Percentiles rank a stretch among this genome's conserved stretches.
Conservation (phyloP, 495 filamentous ascomycete species). For the Tuber brumale region DNA sequence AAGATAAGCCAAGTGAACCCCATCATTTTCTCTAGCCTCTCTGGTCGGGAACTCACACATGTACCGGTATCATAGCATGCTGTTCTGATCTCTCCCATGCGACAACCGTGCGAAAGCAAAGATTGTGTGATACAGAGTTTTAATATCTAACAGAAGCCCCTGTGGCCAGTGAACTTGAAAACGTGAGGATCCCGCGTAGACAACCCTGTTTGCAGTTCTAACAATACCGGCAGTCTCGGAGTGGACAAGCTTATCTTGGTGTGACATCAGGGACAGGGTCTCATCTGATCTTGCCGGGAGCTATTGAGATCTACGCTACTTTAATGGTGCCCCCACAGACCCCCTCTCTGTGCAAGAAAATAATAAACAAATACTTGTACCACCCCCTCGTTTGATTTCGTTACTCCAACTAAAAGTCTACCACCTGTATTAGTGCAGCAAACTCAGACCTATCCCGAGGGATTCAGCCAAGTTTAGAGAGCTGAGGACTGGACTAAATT, state of each 20-base stretch:
- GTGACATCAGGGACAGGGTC: not conserved
- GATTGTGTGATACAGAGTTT: not conserved
- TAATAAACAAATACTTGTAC: not conserved
- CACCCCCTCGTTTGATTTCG: too few relatives aligned
- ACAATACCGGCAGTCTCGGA: too few relatives aligned
- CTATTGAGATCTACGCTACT: not conserved
- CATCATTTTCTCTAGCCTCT: not conserved
- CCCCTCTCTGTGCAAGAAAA: not conserved
- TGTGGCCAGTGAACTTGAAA: not conserved
- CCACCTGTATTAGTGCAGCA: too few relatives aligned
- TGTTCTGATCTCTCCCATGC: not conserved
- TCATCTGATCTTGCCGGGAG: not conserved
- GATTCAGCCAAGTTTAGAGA: too few relatives aligned
- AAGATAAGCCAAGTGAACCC: not conserved
- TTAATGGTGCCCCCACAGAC: not conserved
- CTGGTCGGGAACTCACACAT: not conserved
- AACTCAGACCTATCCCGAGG: too few relatives aligned
- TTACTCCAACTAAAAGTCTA: too few relatives aligned
- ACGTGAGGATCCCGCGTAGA: not conserved
- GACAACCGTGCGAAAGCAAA: not conserved
- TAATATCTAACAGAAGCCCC: not conserved
- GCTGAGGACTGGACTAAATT: too few relatives aligned
- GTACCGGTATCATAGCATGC: not conserved
- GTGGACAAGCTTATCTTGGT: not conserved
- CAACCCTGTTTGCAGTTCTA: not conserved